Base-by-base conservation (phyloP, 441 rosid genomes). In the Gossypium lobatum region DNA sequence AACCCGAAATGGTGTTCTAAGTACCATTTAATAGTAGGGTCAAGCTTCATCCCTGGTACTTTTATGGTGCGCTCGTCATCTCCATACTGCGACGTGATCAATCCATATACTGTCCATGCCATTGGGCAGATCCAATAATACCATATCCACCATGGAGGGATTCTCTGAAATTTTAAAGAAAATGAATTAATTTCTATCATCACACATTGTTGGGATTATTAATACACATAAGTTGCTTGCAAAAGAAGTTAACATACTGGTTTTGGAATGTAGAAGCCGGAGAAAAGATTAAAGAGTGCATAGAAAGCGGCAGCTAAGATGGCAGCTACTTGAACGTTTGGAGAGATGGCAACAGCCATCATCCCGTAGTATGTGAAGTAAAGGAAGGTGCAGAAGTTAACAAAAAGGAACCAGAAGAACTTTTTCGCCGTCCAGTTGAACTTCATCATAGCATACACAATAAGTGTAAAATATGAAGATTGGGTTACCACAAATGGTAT, bases 351-450 rank as follows among this genome's bases (percentile, higher is more conserved):
- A 17, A 89, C 94, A 0, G 93, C 79, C 99, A 96, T 92, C 98
- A 96, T 96, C 53, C 98, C 98, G 0, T 96, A 96, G 81, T 89
- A 96, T 45, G 98, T 89, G 88, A 92, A 96, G 95, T 91, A 91
- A 50, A 96, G 93, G 85, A 96, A 96, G 60, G 99, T 86, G 83
- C 86, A 82, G 83, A 90, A 93, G 34, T 85, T 77, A 66, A 92
- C 73, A 45, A 88, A 89, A 85, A 71, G 92, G 82, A 93, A 93
- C 98, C 98, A 93, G 68, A 85, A 88, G 88, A 92, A 93, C 71
- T 96, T 93, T 37, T 75, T 85, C 0, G 76, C 84, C 1, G 88
- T 83, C 99, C 99, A 93, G 73, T 91, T 83, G 31, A 93, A 96
- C 70, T 86, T 73, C 55, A 96, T 75, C 99, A 96, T 96, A 8